Evolutionary conservation across 306 rosid species (phyloP), one percentile per base, ranked within the genome.

Genomic region (Sicyos baderoa): DNA sequence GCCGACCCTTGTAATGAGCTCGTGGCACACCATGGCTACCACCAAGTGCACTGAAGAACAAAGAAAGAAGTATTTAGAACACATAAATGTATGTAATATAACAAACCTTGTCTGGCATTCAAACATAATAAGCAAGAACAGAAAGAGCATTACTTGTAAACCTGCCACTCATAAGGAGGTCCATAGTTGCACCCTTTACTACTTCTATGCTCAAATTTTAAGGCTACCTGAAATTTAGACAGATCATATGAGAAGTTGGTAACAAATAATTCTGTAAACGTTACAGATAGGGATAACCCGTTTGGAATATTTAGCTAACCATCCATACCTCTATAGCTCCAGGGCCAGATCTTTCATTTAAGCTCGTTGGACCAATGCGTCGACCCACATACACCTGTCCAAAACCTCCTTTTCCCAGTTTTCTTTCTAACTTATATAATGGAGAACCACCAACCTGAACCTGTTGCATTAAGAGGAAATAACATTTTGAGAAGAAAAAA

Each of bases 381-480:
- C 91, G 85, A 61, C 99, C 99, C 76, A 93, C 94, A 76, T 85
- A 93, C 54, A 93, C 99, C 84, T 93, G 97, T 35, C 99, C 99
- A 74, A 90, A 93, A 12, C 99, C 99, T 74, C 97, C 99, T 85
- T 88, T 90, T 22, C 99, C 99, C 75, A 82, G 74, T 77, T 82
- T 82, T 54, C 61, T 79, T 18, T 79, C 86, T 19, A 72, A 64
- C 76, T 70, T 76, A 78, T 82, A 82, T 23, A 72, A 47, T 9
- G 86, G 86, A 27, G 86, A 82, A 72, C 86, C 86, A 50, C 86
- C 86, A 71, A 82, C 86, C 77, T 79, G 82, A 59, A 78, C 81
- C 91, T 77, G 79, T 79, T 59, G 70, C 37, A n/a, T 47, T 45
- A 9, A 42, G 61, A 6, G 68, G 57, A 32, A 45, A 37, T 29